These are phyloP conservation scores for Fusarium siculi DNA, from an alignment of 2,329 filamentous ascomycete genomes.

Conservation along the genomic window DNA sequence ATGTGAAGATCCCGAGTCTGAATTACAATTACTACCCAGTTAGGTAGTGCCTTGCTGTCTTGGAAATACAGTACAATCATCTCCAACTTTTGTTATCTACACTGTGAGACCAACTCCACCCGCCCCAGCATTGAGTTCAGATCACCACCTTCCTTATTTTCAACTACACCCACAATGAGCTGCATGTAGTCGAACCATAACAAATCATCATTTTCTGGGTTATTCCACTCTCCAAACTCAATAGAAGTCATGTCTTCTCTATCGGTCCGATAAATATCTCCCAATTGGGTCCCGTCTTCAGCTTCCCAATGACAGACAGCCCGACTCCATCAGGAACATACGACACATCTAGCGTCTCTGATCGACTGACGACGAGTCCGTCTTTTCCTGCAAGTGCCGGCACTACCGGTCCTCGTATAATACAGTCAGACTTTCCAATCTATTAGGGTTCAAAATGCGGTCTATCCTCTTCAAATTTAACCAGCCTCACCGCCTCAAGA, in stretches of 20 bases:
- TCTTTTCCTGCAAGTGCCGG: background rate
- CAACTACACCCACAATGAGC: conserved; percentile 30
- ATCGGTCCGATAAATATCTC: background rate
- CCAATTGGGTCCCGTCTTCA: background rate
- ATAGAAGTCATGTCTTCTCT: background rate
- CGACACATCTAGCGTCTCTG: background rate
- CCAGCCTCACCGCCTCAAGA: background rate
- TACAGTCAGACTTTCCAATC: background rate
- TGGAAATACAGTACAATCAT: background rate
- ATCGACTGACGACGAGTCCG: background rate
- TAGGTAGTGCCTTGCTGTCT: background rate
- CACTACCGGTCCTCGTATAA: background rate
- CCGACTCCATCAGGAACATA: background rate
- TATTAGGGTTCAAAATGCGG: conserved; percentile 8
- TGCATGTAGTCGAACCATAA: conserved; percentile 3
- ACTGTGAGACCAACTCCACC: conserved; percentile 30
- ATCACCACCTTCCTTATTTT: conserved; percentile 34
- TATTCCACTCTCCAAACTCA: background rate
- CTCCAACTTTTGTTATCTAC: background rate
- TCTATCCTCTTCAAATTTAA: background rate
- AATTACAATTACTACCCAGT: background rate
- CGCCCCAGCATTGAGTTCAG: conserved; percentile 38
- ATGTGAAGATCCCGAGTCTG: background rate
- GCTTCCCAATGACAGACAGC: background rate
- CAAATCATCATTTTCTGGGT: background rate